Evolutionary conservation across 2,329 filamentous ascomycete species (phyloP), one percentile per base, ranked within the genome.

Genomic region (Aspergillus flavus): DNA sequence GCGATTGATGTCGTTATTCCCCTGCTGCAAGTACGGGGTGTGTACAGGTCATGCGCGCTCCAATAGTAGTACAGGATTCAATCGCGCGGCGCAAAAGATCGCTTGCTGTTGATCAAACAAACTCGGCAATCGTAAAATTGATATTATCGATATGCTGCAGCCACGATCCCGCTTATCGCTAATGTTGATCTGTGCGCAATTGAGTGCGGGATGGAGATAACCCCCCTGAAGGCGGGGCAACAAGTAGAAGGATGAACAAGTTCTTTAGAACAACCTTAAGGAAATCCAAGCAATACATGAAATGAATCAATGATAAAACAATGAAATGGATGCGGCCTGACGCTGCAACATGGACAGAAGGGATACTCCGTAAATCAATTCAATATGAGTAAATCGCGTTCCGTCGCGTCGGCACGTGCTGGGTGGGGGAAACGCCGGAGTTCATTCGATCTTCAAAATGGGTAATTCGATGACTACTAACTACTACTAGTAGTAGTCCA

Each of bases 321-420:
- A 36, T 36, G 16, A 34, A 53, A 28, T n/a, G 19, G n/a, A 53
- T 53, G 26, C 4, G 12, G 12, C 12, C 34, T 36, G 34, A 36
- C 34, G 34, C 34, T 36, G 12, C 34, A 36, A 36, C 34, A 36
- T 36, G 12, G 26, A 39, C 4, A 5, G n/a, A 46, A 46, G 21
- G 21, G 43, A 28, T 28, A 1, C 26, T 28, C 26, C 26, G 21
- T 46, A 6, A 23, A 46, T 14, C 5, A 46, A 23, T 46, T 23
- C 43, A 6, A 26, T 23, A 16, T 7, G 36, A 39, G 21, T 55
- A 23, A 55, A 55, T 55, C 32, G 52, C 52, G 52, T 55, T 39
- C 32, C 11, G 28, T 12, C 61, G 61, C 57, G 61, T 60, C 57
- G 43, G 21, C 61, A 63, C 61, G 57, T 63, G 61, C 32, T 36